Conservation (phyloP, 768 basidiomycete species). For the Psilocybe subaeruginosa region DNA sequence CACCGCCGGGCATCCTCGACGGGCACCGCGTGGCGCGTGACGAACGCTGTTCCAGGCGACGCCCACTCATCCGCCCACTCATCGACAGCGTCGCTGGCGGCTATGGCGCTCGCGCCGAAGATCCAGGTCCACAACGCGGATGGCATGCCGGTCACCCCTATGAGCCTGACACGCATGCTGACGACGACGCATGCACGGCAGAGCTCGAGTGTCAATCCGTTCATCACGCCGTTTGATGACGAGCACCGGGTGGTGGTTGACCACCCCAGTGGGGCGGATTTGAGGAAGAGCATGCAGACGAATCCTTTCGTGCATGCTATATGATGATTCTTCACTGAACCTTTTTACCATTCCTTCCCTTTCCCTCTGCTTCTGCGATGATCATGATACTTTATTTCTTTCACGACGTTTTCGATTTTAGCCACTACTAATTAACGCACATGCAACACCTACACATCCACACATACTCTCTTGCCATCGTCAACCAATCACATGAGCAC, state of each 20-base stretch:
- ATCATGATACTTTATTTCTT: background rate
- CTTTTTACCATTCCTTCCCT: background rate
- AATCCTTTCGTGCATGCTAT: conserved; percentile 51
- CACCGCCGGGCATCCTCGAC: conserved; percentile 28
- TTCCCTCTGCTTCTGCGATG: background rate
- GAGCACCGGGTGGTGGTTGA: conserved; percentile 45
- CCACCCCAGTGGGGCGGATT: conserved; percentile 24
- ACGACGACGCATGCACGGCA: conserved; percentile 45
- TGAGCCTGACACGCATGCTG: conserved; percentile 41
- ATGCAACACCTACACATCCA: background rate
- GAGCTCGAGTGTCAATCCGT: conserved; percentile 52
- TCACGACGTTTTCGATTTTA: background rate
- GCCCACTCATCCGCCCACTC: conserved; percentile 10
- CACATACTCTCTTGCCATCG: background rate
- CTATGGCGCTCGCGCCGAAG: background rate
- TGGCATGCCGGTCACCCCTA: conserved; percentile 33
- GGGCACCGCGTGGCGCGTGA: conserved; percentile 25
- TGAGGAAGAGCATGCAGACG: conserved; percentile 49
- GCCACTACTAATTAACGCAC: background rate
- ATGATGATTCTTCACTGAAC: conserved; percentile 3
- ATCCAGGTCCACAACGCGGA: conserved; percentile 17
- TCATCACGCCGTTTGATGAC: conserved; percentile 82
- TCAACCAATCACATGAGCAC: background rate
- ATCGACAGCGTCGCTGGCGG: conserved; percentile 18
- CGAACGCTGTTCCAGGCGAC: conserved; percentile 25